phyloP scores from a whole-genome alignment of 192 early-diverging fungal genomes.

The Backusella parvicylindrica region DNA sequence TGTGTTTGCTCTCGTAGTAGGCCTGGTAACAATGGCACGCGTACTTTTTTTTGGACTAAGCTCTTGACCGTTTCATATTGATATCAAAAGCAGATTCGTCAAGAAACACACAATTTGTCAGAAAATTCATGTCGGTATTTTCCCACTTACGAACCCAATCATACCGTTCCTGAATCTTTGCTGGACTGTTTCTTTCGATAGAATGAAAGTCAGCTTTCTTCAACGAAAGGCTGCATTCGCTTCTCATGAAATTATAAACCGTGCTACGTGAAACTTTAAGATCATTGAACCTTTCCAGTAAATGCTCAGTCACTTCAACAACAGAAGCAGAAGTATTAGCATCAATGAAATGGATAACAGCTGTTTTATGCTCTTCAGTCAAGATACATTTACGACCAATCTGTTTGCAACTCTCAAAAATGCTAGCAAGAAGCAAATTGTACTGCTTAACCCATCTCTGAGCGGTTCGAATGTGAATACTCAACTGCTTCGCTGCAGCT shows the following conservation, averaged over 20 bases:
- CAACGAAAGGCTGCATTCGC: no score
- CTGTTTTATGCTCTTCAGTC: background rate
- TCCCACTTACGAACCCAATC: no score
- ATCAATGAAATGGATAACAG: background rate
- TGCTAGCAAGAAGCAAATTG: background rate
- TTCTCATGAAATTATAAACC: conserved; percentile 13
- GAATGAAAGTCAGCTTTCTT: no score
- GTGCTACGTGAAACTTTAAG: conserved; percentile 10
- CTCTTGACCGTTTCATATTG: background rate
- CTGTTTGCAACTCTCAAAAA: background rate
- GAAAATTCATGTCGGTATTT: background rate
- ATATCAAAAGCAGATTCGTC: conserved; percentile 3
- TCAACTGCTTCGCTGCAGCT: conserved; percentile 4
- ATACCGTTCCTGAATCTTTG: conserved; percentile 10
- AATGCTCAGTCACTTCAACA: conserved; percentile 12
- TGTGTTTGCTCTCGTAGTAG: conserved; percentile 15
- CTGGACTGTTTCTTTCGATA: conserved; percentile 15
- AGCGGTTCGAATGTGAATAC: conserved; percentile 7
- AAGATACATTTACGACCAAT: background rate
- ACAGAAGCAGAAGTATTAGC: conserved; percentile 3
- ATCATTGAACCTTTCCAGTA: conserved; percentile 1
- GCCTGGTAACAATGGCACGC: background rate
- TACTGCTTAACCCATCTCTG: conserved; percentile 4
- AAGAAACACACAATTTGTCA: background rate
- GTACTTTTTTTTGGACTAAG: conserved; percentile 1